phyloP scores from a whole-genome alignment of 2,329 filamentous ascomycete species.

The Colletotrichum karsti region DNA sequence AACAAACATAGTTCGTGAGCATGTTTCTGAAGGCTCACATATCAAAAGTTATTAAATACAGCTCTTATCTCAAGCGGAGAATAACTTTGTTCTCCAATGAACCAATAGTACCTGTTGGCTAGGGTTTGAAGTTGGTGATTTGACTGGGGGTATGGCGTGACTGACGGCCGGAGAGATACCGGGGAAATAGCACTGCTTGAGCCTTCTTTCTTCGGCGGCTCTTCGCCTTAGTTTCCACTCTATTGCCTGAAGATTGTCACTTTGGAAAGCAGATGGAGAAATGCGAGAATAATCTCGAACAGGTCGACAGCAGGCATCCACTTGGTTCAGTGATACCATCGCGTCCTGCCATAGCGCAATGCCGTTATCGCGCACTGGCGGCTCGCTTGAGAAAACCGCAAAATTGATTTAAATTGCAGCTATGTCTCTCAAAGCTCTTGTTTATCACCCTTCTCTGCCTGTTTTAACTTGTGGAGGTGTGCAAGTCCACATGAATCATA shows the following conservation, averaged over 20 bases:
- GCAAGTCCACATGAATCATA: neutral
- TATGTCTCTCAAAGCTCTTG: too few species aligned
- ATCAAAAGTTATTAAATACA: neutral
- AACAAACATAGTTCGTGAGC: too few species aligned
- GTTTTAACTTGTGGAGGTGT: too few species aligned
- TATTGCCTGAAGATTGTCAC: neutral
- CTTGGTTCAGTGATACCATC: conserved; percentile 22
- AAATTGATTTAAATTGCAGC: neutral
- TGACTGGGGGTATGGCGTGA: conserved; percentile 17
- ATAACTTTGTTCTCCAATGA: neutral
- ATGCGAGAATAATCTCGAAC: neutral
- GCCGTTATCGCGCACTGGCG: neutral
- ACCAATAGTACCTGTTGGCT: neutral
- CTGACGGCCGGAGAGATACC: conserved; percentile 4
- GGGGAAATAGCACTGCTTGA: neutral
- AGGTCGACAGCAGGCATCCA: neutral
- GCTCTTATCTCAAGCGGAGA: neutral
- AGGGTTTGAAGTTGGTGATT: neutral
- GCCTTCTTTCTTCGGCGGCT: neutral
- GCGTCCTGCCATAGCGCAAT: conserved; percentile 21
- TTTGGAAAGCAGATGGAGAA: neutral
- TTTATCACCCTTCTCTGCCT: too few species aligned
- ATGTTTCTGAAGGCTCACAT: neutral
- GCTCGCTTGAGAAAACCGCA: neutral
- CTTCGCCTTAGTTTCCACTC: conserved; percentile 3